Percentiles rank a stretch among this genome's conserved stretches.
phyloP scores from a whole-genome alignment of 768 basidiomycete species.

The Lactifluus piperatus region DNA sequence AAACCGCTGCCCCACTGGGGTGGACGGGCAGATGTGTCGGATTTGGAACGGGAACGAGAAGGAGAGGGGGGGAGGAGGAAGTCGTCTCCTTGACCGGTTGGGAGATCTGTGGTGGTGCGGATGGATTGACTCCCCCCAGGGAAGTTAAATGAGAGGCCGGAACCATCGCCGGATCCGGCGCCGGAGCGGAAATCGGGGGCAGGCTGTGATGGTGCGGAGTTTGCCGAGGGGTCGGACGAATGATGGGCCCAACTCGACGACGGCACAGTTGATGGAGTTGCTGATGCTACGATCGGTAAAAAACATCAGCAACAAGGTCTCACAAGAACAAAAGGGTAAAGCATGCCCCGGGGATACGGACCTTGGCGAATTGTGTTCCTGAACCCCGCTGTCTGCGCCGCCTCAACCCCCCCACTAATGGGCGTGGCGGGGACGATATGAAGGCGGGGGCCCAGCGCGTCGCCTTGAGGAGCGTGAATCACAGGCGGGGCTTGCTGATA shows the following conservation, averaged over 20 bases:
- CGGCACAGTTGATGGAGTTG: constrained; percentile 19
- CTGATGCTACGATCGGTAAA: constrained; percentile 17
- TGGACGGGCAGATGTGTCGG: constrained; percentile 17
- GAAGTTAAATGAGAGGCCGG: constrained; percentile 19
- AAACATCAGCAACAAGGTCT: constrained; percentile 3
- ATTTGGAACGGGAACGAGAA: constrained; percentile 19
- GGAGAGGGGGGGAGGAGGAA: constrained; percentile 20
- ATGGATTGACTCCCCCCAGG: constrained; percentile 1
- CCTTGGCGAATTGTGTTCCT: constrained; percentile 46
- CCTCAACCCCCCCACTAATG: constrained; percentile 50
- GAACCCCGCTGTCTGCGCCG: constrained; percentile 42
- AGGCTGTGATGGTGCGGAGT: constrained; percentile 16
- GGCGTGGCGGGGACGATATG: constrained; percentile 82
- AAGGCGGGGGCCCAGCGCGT: constrained; percentile 49
- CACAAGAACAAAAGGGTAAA: constrained; percentile 1
- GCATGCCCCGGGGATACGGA: constrained; percentile 27
- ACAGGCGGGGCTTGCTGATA: constrained; percentile 35
- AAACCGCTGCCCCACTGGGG: constrained; percentile 13
- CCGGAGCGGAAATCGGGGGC: constrained; percentile 6
- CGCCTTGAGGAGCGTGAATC: constrained; percentile 56
- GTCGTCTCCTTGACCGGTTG: constrained; percentile 12
- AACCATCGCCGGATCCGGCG: constrained; percentile 11
- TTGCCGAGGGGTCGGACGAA: constrained; percentile 23
- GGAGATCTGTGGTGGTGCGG: constrained; percentile 1
- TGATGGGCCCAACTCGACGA: constrained; percentile 17